Base-by-base conservation (phyloP, 495 filamentous ascomycete genomes). In the Xylaria telfairii region DNA sequence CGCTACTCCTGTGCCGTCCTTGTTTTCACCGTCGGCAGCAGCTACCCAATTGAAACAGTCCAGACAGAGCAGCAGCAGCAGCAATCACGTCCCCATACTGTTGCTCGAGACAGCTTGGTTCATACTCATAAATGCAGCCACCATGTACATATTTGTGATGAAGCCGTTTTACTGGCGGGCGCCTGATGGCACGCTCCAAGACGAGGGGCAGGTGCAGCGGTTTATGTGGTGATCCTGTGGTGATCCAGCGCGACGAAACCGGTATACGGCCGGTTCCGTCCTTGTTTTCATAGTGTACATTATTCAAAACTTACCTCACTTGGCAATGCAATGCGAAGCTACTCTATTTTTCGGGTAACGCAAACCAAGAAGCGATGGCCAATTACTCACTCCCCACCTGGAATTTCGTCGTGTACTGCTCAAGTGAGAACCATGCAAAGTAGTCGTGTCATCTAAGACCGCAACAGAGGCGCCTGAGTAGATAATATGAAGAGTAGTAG, bases 151-250 rank as follows among this genome's bases (percentile, higher is more conserved):
- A 46, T 98, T 98, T 75, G 76, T 97, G 62, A 88, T 88, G 73
- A 85, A 87, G 77, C 91, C 90, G 1, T 98, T 97, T 77, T 86
- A 88, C 72, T 98, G 95, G 95, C 79, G 83, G 30, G 74, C 69
- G 1, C 68, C 74, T 3, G 76, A 79, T 15, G 82, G 83, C 15
- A 71, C 73, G 47, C 17, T 85, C 63, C 86, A 92, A 73, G 94
- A 97, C 78, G 88, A 86, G 37, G 94, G 94, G 37, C 90, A 85
- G 74, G 81, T 93, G 69, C 95, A 98, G 84, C 85, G 95, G 69
- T 98, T 98, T 75, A 93, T 98, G 92, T 98, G 95, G 95, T 97
- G 47, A 69, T 41, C 17, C 7, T 98, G 92, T 98, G 95, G 95
- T 97, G 34, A 5, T 30, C 26, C 26, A 30, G 30, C 51, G 1